Evolutionary conservation across 345 rosid species (phyloP).

Genomic region (Pistacia integerrima): DNA sequence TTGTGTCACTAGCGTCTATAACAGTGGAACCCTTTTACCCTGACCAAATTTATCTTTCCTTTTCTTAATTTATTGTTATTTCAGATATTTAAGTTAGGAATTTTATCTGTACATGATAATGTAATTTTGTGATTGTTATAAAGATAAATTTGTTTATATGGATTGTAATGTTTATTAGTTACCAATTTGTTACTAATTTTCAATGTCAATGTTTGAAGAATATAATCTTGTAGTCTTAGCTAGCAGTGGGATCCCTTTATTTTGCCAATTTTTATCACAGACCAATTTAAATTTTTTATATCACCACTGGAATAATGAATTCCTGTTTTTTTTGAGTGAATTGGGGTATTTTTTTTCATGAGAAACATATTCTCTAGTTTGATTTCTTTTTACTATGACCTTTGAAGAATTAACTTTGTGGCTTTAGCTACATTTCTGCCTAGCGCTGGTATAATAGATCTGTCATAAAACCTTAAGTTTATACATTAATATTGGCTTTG

Average conservation of each 20-base stretch:
- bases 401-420: not conserved
- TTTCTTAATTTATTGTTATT: not conserved
- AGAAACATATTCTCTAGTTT: not conserved
- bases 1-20: not conserved
- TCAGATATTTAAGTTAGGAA: not conserved
- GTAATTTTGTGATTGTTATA: not conserved
- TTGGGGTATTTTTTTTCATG: not conserved
- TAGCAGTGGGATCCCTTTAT: not conserved
- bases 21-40: not conserved
- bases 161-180: not conserved
- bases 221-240: not conserved
- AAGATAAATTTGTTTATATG: not conserved
- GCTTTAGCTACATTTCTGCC: constrained; percentile 6
- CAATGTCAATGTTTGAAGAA: not conserved
- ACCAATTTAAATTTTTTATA: not conserved
- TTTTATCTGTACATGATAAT: not conserved
- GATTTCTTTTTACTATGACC: not conserved
- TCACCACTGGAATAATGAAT: not conserved
- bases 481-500: constrained; percentile 1
- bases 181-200: not conserved
- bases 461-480: too few relatives aligned
- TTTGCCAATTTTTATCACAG: not conserved
- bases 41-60: not conserved
- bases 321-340: not conserved
- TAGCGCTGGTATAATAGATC: not conserved